These are phyloP conservation scores for Dryas integrifolia DNA, from an alignment of 331 rosid genomes.

Conservation along the genomic window DNA sequence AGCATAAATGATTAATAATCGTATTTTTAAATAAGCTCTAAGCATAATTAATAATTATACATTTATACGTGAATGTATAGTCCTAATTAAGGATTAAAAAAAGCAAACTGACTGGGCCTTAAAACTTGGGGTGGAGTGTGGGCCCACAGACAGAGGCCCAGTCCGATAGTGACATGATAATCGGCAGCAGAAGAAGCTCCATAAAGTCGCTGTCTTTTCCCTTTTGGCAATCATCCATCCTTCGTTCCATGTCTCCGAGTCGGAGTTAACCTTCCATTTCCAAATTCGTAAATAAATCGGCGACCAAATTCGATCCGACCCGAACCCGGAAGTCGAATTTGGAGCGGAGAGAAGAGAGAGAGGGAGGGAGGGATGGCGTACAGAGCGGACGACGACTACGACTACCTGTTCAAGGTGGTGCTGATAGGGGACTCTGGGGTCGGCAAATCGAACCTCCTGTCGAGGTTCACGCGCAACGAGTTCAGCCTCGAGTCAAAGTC, in stretches of 20 bases:
- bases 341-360: neutral
- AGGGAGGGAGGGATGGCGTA: conserved; percentile 29
- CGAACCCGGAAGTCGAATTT: conserved; percentile 5
- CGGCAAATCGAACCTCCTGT: conserved; percentile 59
- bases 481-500: conserved; percentile 64
- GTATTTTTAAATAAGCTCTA: too few relatives aligned
- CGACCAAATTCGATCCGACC: conserved; percentile 16
- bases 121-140: neutral
- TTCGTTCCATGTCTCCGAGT: conserved; percentile 10
- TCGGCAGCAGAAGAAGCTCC: neutral
- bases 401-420: conserved; percentile 61
- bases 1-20: too few relatives aligned
- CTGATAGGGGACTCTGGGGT: conserved; percentile 67
- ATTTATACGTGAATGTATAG: too few relatives aligned
- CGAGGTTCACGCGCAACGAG: conserved; percentile 58
- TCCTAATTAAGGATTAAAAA: too few relatives aligned
- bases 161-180: neutral
- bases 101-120: neutral
- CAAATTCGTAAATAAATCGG: neutral
- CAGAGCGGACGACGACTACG: conserved; percentile 60
- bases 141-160: neutral
- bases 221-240: neutral
- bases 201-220: neutral
- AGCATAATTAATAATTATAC: too few relatives aligned
- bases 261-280: neutral